Evolutionary conservation across 2,329 filamentous ascomycete genomes (phyloP), one percentile per base, ranked within the genome.

Genomic region (Ceratocystis variospora): DNA sequence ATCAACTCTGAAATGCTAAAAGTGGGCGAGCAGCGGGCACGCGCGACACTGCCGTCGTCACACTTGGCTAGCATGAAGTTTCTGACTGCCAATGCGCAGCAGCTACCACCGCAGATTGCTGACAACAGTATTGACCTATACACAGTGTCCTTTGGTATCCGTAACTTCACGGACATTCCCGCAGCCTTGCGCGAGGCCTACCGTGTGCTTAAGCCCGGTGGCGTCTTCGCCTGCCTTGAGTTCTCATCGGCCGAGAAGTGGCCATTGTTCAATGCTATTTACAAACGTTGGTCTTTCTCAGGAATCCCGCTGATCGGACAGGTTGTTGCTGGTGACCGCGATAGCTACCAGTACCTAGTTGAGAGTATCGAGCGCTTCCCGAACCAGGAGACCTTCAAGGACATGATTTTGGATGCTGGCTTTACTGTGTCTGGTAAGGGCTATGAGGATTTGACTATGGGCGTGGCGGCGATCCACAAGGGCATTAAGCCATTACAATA

Each of bases 301-400:
- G 91, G 90, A 12, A 99, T 99, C 70, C 94, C 94, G 0, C 76
- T 99, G 71, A 96, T 99, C 72, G 95, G 94, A 2, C 93, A 99
- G 77, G 74, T 99, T 68, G 92, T 99, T 17, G 93, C 94, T 1
- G 90, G 90, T 5, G 95, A 99, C 74, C 81, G 93, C 66, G 93
- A 95, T 73, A 96, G 90, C 74, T 99, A 99, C 76, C 94, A 99
- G 80, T 99, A 99, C 77, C 81, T 99, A 8, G 94, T 99, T 8
- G 94, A 99, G 81, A 96, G 92, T 76, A 99, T 99, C 75, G 92
- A 96, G 77, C 80, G 83, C 61, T 97, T 97, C 74, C 95, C 94
- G 0, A 87, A 80, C 70, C 95, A 99, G 79, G 81, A 85, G 64
- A 85, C 90, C 70, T 99, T 96, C 73, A 83, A 87, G 70, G 81